Base-by-base conservation (phyloP, 2,329 filamentous ascomycete species). In the Thelonectria discophora region DNA sequence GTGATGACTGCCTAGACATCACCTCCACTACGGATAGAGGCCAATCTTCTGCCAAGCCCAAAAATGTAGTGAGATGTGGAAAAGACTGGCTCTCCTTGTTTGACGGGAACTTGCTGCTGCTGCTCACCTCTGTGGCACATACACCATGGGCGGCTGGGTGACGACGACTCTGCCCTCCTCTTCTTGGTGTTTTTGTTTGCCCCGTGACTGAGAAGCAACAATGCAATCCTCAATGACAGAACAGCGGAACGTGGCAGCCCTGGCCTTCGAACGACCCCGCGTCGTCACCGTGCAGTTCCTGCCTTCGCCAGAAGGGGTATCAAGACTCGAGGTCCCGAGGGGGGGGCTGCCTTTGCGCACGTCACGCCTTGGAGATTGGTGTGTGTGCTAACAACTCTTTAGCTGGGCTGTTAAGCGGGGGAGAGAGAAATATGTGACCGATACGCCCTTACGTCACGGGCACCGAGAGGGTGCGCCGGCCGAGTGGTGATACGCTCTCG, bases 251-350 rank as follows among this genome's bases (percentile, higher is more conserved):
- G 55, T 58, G 59, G 50, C 49, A 50, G 46, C 51, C 48, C 55
- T 58, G 55, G 17, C 45, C n/a, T n/a, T n/a, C 32, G 20, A 51
- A 15, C 24, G n/a, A 46, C 59, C 24, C 24, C 24, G 45, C 60
- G 57, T 62, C 55, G 64, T 59, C 45, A 17, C 48, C 18, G 9
- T 12, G 21, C n/a, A 57, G 50, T 49, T 13, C 24, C 50, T 47
- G 18, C n/a, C 27, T 62, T 10, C 30, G 27, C 60, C 65, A 10
- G 60, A 70, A 67, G 34, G 9, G 58, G 69, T 56, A 60, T 67
- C 63, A 68, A 69, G 58, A 69, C 27, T 68, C 69, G 65, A 68
- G 54, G n/a, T n/a, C n/a, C n/a, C n/a, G n/a, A n/a, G n/a, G n/a
- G n/a, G n/a, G n/a, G n/a, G n/a, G n/a, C n/a, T n/a, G n/a, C n/a